Conservation (phyloP, 805 yeast genomes). For the Myxozyma kluyveri region DNA sequence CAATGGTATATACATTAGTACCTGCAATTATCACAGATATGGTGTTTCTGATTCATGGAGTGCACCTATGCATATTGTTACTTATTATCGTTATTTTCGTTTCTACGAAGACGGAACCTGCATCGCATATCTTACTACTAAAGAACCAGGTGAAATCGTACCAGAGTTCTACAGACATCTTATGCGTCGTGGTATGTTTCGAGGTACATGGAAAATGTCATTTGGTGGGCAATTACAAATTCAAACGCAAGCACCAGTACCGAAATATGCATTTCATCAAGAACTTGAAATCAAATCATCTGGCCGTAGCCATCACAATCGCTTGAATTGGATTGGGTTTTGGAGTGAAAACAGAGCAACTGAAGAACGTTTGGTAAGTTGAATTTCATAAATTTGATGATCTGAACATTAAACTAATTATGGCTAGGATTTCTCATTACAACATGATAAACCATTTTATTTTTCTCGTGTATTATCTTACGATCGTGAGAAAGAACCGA, state of each 20-base stretch:
- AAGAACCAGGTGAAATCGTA: constrained; percentile 69
- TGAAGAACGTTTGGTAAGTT: constrained; percentile 47
- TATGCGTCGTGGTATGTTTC: constrained; percentile 28
- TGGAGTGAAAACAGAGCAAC: constrained; percentile 56
- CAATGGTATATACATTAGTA: constrained; percentile 81
- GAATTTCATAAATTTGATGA: not conserved
- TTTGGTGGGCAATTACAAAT: constrained; percentile 24
- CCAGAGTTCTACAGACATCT: constrained; percentile 45
- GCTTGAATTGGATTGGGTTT: constrained; percentile 68
- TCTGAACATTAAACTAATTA: not conserved
- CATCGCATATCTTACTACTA: constrained; percentile 63
- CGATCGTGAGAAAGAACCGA: constrained; percentile 14
- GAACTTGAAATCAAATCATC: constrained; percentile 48
- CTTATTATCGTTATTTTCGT: constrained; percentile 78
- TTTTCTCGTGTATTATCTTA: constrained; percentile 47
- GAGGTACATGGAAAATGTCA: constrained; percentile 27
- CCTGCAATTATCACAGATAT: constrained; percentile 77
- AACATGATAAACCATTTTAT: constrained; percentile 74
- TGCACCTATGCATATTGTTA: constrained; percentile 76
- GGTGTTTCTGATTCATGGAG: constrained; percentile 71
- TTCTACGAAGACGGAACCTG: constrained; percentile 78
- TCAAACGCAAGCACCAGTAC: constrained; percentile 28
- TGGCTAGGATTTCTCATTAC: constrained; percentile 47
- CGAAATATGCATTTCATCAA: constrained; percentile 22
- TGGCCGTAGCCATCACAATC: constrained; percentile 64